These are phyloP conservation scores for Scalesia atractyloides DNA, from an alignment of 129 eudicot species.

Conservation along the genomic window DNA sequence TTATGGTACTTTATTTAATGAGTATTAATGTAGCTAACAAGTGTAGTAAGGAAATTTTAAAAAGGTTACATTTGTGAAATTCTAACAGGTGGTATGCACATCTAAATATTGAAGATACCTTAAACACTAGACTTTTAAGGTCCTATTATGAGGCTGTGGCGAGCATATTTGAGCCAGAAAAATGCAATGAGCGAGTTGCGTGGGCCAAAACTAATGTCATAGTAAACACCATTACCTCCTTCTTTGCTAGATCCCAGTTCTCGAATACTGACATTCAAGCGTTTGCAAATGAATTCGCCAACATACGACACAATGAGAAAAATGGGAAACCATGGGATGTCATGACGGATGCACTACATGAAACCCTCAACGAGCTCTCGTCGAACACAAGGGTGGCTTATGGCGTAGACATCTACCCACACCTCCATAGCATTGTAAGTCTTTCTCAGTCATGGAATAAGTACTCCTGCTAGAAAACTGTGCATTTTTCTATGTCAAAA, in stretches of 20 bases:
- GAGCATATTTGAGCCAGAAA: constrained; percentile 24
- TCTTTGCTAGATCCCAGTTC: not conserved
- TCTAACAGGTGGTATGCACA: constrained; percentile 19
- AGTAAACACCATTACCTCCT: not conserved
- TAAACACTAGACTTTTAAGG: constrained; percentile 2
- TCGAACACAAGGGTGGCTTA: not conserved
- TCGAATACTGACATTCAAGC: not conserved
- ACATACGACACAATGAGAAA: not conserved
- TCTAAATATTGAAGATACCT: constrained; percentile 6
- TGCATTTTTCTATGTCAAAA: too few species aligned
- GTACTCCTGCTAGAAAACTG: not conserved
- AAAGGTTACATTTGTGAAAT: too few species aligned
- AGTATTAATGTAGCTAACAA: not conserved
- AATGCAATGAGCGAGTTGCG: constrained; percentile 16
- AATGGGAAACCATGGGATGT: constrained; percentile 6
- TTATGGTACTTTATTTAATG: not conserved
- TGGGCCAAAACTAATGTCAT: constrained; percentile 4
- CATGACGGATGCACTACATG: not conserved
- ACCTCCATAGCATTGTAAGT: constrained; percentile 21
- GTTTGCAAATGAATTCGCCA: not conserved
- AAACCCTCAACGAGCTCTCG: constrained; percentile 7
- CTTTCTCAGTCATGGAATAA: not conserved
- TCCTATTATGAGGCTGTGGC: constrained; percentile 7
- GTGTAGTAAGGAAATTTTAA: too few species aligned
- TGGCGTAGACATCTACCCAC: constrained; percentile 8